phyloP scores from a whole-genome alignment of 179 eudicot species.

The Heliamphora pulchella region DNA sequence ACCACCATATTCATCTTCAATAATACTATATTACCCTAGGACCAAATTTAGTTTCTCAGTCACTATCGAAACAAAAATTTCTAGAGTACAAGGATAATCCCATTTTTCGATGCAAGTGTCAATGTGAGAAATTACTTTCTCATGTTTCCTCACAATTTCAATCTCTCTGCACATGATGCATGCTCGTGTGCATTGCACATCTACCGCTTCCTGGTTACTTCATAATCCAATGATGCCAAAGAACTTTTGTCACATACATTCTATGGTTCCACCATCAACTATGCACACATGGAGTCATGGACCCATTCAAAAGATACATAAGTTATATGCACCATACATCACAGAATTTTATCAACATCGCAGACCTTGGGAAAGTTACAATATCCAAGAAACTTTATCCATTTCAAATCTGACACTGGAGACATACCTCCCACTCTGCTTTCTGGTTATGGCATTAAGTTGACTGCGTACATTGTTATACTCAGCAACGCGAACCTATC shows the following conservation, averaged over 20 bases:
- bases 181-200: neutral
- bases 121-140: no score
- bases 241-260: neutral
- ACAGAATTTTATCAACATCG: neutral
- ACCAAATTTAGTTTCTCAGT: neutral
- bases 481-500: slow-evolving; percentile 93
- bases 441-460: slow-evolving; percentile 89
- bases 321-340: neutral
- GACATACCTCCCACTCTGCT: slow-evolving; percentile 89
- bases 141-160: no score
- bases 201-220: neutral
- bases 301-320: no score
- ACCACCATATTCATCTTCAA: neutral
- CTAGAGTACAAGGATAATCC: no score
- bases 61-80: no score
- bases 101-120: neutral
- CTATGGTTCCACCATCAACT: no score
- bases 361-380: neutral
- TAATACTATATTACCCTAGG: neutral
- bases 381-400: neutral
- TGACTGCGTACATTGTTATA: slow-evolving; percentile 90
- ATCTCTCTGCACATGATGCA: no score
- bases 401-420: neutral
- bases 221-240: neutral
- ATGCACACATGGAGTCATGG: no score